These are phyloP conservation scores for Calocybe gangraenosa DNA, from an alignment of 768 basidiomycete species.

Conservation along the genomic window DNA sequence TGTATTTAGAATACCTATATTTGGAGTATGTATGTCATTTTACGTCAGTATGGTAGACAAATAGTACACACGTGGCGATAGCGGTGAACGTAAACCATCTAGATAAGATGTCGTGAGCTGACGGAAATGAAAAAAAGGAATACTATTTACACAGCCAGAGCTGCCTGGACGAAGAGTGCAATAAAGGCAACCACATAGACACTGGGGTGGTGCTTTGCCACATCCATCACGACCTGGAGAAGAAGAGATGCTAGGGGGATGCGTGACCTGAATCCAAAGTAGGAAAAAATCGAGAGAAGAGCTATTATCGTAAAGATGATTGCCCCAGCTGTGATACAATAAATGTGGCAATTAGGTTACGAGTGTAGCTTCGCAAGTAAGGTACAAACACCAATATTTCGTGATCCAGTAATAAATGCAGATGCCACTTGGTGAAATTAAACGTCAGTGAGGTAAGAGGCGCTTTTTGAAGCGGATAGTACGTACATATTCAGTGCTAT, in stretches of 20 bases:
- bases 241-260: constrained; percentile 79
- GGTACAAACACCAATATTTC: constrained; percentile 58
- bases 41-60: neutral
- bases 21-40: no score
- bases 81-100: constrained; percentile 78
- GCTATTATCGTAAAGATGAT: constrained; percentile 84
- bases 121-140: neutral
- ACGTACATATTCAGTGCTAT: constrained; percentile 61
- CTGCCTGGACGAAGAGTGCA: constrained; percentile 69
- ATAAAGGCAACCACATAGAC: constrained; percentile 71
- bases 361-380: neutral
- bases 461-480: no score
- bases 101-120: constrained; percentile 7
- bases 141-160: constrained; percentile 57
- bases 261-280: constrained; percentile 66
- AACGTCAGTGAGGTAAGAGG: no score
- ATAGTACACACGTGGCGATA: constrained; percentile 56
- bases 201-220: constrained; percentile 63
- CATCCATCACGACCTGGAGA: constrained; percentile 79
- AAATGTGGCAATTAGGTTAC: neutral
- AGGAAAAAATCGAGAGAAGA: constrained; percentile 66
- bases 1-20: constrained; percentile 61
- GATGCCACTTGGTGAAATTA: no score
- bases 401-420: constrained; percentile 75
- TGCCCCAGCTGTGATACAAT: constrained; percentile 62